Evolutionary conservation across 176 grass and related monocot species (phyloP), one percentile per base, ranked within the genome.

Genomic region (Alloteropsis semialata): DNA sequence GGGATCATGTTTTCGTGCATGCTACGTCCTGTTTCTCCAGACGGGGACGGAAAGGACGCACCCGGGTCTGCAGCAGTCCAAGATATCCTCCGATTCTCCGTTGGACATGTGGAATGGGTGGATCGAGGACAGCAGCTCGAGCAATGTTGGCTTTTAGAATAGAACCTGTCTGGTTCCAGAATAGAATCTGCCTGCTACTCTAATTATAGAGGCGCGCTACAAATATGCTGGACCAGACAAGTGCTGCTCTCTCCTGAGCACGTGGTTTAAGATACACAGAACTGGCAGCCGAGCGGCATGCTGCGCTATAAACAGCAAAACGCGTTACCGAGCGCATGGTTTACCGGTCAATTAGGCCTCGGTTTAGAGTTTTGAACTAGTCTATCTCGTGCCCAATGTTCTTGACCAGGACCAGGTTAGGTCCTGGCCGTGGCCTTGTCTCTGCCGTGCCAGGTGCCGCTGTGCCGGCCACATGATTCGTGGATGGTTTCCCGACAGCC

Each of bases 271-370:
- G 16, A 44, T 43, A 24, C 38, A 69, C 11, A 44, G 5, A 44
- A 45, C 5, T 8, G 66, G 25, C 41, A 8, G n/a, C 11, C 8
- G 67, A 7, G 65, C 41, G 51, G 30, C 67, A 64, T 55, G 82
- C 76, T 74, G 44, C 58, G 21, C 84, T 49, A 41, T 42, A 79
- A 41, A 15, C n/a, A n/a, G 75, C 39, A 85, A 85, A 78, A 24
- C 7, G 42, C 83, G 0, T 27, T 49, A 36, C 39, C 0, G 41
- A 28, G 38, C 24, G 10, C 75, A 69, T 33, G 44, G 30, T 34
- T 60, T 77, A 64, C 49, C 11, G 7, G 49, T 45, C 77, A 51
- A 45, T 29, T 41, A 4, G 7, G 5, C 30, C 46, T 21, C 17
- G 24, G 5, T 22, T 63, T 19, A 10, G 18, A 79, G 46, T 58